Evolutionary conservation across 2,329 filamentous ascomycete species (phyloP).

Genomic region (Ascosphaera apis): DNA sequence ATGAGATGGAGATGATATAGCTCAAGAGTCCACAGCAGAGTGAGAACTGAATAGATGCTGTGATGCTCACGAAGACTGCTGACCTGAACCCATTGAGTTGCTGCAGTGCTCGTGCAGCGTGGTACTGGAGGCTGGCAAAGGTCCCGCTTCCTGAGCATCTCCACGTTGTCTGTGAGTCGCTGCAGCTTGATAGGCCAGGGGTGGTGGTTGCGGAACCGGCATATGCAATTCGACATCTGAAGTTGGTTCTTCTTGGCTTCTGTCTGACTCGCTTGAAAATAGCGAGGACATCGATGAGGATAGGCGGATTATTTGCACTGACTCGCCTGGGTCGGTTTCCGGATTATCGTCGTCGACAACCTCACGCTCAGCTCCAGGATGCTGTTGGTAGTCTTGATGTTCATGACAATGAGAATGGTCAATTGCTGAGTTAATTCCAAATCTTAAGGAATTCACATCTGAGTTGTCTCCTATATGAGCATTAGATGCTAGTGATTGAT

Average conservation of each 20-base stretch:
- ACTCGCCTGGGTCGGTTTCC: neutral
- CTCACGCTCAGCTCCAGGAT: neutral
- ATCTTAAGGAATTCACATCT: too few relatives aligned
- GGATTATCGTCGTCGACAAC: neutral
- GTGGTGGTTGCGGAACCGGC: neutral
- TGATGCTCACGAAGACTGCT: too few relatives aligned
- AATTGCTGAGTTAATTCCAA: neutral
- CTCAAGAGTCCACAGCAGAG: too few relatives aligned
- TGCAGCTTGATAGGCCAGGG: conserved; percentile 1
- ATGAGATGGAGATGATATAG: too few relatives aligned
- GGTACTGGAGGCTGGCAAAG: neutral
- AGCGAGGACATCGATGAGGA: neutral
- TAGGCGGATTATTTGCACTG: neutral
- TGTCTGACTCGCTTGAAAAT: neutral
- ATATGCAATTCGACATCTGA: neutral
- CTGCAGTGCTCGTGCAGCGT: neutral
- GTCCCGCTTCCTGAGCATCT: neutral
- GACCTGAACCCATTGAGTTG: neutral
- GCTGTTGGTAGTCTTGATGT: neutral
- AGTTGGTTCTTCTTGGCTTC: neutral
- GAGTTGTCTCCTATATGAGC: too few relatives aligned
- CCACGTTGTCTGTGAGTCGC: neutral
- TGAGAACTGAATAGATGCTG: too few relatives aligned
- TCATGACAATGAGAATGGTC: neutral
- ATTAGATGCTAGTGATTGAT: neutral